phyloP scores from a whole-genome alignment of 768 basidiomycete genomes.

The Rhodotorula babjevae region DNA sequence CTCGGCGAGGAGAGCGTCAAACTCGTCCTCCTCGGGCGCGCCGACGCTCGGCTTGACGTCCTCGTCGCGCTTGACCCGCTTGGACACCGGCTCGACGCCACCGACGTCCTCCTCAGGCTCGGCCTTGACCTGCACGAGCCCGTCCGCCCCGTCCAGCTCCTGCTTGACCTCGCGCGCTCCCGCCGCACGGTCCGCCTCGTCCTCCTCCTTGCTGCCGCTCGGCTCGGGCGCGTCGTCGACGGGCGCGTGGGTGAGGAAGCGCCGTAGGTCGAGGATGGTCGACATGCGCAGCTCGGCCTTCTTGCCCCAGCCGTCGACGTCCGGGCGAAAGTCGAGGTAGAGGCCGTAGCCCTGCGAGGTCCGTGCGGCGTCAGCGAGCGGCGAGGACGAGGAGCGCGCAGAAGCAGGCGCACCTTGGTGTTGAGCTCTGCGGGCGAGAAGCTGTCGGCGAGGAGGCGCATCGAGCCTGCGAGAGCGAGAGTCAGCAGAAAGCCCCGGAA shows the following conservation, averaged over 20 bases:
- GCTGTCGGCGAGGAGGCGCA: constrained; percentile 48
- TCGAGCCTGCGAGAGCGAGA: constrained; percentile 35
- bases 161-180: too few relatives aligned
- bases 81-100: too few relatives aligned
- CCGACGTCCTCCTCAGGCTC: too few relatives aligned
- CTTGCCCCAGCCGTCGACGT: constrained; percentile 72
- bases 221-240: too few relatives aligned
- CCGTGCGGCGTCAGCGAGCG: constrained; percentile 55
- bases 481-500: not conserved
- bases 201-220: too few relatives aligned
- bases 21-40: too few relatives aligned
- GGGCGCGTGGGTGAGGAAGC: constrained; percentile 24
- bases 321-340: constrained; percentile 82
- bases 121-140: too few relatives aligned
- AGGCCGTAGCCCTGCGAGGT: constrained; percentile 64
- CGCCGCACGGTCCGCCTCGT: too few relatives aligned
- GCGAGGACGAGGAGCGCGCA: not conserved
- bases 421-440: constrained; percentile 48
- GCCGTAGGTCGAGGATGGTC: constrained; percentile 57
- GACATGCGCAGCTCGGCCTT: constrained; percentile 67
- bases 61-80: too few relatives aligned
- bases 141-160: too few relatives aligned
- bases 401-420: constrained; percentile 9
- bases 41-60: too few relatives aligned
- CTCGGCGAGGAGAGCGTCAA: too few relatives aligned